Base-by-base conservation (phyloP, 768 basidiomycete genomes). In the Fomitopsis serialis region DNA sequence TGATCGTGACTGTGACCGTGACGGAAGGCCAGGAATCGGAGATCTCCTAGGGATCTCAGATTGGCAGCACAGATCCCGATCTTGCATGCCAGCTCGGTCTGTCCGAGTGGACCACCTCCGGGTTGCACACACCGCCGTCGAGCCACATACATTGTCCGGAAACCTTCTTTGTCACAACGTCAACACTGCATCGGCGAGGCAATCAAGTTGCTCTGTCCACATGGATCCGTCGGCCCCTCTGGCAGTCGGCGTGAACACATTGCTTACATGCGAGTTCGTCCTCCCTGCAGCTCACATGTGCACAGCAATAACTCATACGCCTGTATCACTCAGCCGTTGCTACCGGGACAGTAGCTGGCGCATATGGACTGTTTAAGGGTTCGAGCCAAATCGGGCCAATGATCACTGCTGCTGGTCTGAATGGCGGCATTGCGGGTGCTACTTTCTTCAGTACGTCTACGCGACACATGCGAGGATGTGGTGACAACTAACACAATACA, bases 211-310 rank as follows among this genome's bases (percentile, higher is more conserved):
- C 50, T 3, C n/a, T n/a, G n/a, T n/a, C n/a, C n/a, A n/a, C n/a
- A 70, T 70, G 67, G 63, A 68, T 29, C 64, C 63, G 17, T 54
- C 63, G 11, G 66, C 66, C 11, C 69, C 69, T 12, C 45, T 63
- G 54, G 81, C 76, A 24, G 73, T 89, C 43, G 72, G 76, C 25
- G 71, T 78, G 53, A 84, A 85, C 53, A 80, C 85, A 24, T 62
- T 79, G 56, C 68, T 78, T 70, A 81, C 85, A 84, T 90, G 88
- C 87, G 78, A 86, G 88, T 89, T 81, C 82, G 84, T 86, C 70
- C 75, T 72, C 71, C 60, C 47, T 27, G n/a, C 37, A 42, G 29
- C 24, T 50, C 3, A 8, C 19, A n/a, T 17, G 35, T 13, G 37
- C 60, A 36, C 55, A 58, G 17, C 2, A 19, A 63, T 69, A 54